These are phyloP conservation scores for Irpex sp. DNA, from an alignment of 1,284 basidiomycete species.

Conservation along the genomic window DNA sequence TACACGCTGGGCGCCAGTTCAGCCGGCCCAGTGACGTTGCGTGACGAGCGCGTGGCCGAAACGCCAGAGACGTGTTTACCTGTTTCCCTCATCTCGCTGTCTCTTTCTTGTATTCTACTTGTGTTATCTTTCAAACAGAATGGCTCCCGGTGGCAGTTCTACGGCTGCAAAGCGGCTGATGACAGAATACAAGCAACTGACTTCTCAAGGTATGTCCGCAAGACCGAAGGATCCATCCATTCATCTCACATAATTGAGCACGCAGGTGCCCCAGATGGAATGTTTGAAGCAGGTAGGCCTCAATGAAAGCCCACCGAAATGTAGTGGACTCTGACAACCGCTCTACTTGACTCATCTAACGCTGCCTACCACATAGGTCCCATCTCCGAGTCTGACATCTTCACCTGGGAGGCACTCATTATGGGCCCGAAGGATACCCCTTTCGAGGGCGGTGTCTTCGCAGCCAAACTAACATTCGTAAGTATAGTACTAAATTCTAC, in stretches of 20 bases:
- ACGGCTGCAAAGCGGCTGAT: slow-evolving; percentile 80
- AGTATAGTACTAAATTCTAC: slow-evolving; percentile 29
- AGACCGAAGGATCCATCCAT: background rate
- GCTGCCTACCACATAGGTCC: slow-evolving; percentile 52
- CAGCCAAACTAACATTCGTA: slow-evolving; percentile 90
- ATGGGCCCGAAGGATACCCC: slow-evolving; percentile 97
- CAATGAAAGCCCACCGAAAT: background rate
- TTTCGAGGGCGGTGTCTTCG: slow-evolving; percentile 97
- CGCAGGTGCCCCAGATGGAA: slow-evolving; percentile 81
- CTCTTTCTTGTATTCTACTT: background rate
- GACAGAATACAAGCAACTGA: slow-evolving; percentile 93
- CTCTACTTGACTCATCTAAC: slow-evolving; percentile 1
- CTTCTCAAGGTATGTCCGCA: slow-evolving; percentile 44
- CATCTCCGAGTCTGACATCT: slow-evolving; percentile 93
- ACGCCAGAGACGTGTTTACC: background rate
- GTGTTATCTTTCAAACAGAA: slow-evolving; percentile 11
- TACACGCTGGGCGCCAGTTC: background rate
- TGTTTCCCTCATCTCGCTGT: background rate
- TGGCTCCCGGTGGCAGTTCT: slow-evolving; percentile 48
- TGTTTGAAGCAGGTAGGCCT: slow-evolving; percentile 84
- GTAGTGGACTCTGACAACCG: background rate
- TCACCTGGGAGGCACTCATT: slow-evolving; percentile 98
- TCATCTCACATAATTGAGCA: background rate
- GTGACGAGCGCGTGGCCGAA: background rate
- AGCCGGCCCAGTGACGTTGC: too few species aligned